Percentiles rank a stretch among this genome's conserved stretches.
Conservation (phyloP, 2,329 filamentous ascomycete genomes). For the Bipolaris victoriae region DNA sequence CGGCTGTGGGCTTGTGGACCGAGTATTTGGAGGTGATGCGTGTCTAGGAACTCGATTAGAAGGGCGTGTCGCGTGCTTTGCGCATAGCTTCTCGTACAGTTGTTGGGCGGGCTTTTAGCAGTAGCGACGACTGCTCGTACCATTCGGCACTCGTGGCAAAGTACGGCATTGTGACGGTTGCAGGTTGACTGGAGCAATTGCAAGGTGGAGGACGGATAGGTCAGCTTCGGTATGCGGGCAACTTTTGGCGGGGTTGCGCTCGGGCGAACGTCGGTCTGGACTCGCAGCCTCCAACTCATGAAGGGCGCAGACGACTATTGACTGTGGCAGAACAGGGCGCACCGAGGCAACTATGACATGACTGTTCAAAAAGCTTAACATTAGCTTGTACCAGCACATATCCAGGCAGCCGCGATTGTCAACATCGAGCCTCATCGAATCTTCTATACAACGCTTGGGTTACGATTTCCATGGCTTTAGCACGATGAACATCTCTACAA, state of each 20-base stretch:
- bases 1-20: conserved; percentile 58
- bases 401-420: neutral
- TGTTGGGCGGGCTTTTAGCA: conserved; percentile 83
- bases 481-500: neutral
- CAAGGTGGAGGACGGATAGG: conserved; percentile 14
- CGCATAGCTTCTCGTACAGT: conserved; percentile 65
- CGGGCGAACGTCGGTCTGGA: conserved; percentile 21
- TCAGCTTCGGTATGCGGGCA: conserved; percentile 21
- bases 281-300: conserved; percentile 1
- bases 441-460: neutral
- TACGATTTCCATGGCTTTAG: neutral
- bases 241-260: conserved; percentile 38
- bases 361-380: neutral
- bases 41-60: conserved; percentile 62
- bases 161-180: conserved; percentile 68
- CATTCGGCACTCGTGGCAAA: conserved; percentile 86
- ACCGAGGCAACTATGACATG: neutral
- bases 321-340: neutral
- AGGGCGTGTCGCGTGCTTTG: conserved; percentile 14
- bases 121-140: conserved; percentile 83
- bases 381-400: neutral
- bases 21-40: conserved; percentile 92
- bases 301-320: neutral
- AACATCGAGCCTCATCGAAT: neutral
- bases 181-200: conserved; percentile 16